Percentiles rank a stretch among this genome's conserved stretches.
Evolutionary conservation across 2,329 filamentous ascomycete genomes (phyloP).

Genomic region (Verticillium nonalfalfae): DNA sequence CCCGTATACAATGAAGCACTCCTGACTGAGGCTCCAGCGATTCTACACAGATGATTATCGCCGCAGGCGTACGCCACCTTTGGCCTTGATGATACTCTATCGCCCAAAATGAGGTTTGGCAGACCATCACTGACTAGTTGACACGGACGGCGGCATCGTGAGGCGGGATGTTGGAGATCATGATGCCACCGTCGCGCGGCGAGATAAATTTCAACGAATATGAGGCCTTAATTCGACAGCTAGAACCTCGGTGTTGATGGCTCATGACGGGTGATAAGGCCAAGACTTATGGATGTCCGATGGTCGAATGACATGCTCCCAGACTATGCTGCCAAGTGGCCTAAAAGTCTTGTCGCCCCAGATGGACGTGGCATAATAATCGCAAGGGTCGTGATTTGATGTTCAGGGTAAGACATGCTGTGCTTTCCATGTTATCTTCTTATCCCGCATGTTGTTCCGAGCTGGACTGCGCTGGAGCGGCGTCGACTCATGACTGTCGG

Average conservation of each 20-base stretch:
- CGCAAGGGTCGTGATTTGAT: neutral
- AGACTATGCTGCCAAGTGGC: neutral
- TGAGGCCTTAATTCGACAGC: neutral
- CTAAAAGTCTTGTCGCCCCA: constrained; percentile 4
- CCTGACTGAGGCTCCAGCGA: too few relatives aligned
- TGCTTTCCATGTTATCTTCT: neutral
- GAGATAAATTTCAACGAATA: neutral
- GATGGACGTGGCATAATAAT: constrained; percentile 1
- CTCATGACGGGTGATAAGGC: neutral
- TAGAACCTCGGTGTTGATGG: neutral
- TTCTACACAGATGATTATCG: neutral
- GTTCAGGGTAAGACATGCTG: neutral
- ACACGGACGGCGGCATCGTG: neutral
- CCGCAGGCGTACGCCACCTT: neutral
- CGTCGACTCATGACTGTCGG: neutral
- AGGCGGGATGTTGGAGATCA: neutral
- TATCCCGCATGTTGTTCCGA: too few relatives aligned
- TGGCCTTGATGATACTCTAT: too few relatives aligned
- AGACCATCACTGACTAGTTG: neutral
- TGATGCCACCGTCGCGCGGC: neutral
- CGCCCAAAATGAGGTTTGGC: neutral
- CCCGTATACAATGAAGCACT: too few relatives aligned
- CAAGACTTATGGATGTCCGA: neutral
- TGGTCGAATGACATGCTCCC: neutral
- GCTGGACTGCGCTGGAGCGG: neutral